Base-by-base conservation (phyloP, 1,139 yeast genomes). In the Pichia sp. region DNA sequence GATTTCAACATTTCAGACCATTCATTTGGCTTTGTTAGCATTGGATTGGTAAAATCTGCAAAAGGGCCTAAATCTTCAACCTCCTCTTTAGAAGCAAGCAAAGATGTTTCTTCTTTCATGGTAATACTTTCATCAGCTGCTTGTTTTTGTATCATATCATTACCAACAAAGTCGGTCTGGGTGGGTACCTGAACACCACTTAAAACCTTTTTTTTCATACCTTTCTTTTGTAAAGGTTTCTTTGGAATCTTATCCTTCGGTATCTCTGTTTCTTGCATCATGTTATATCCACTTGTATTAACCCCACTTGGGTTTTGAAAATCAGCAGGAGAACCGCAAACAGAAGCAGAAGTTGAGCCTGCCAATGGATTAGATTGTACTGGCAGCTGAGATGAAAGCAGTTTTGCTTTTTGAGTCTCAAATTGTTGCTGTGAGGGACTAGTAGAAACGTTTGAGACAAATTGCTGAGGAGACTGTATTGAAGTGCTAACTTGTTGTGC, bases 1-100 rank as follows among this genome's bases (percentile, higher is more conserved):
- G 56, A 55, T 30, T 54, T 53, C 25, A 76, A 56, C 40, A 63
- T 64, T 20, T 70, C 68, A 0, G 85, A 77, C 91, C 89, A 83
- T 50, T 72, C 72, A 18, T 55, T n/a, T 10, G 37, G 30, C 12
- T 35, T 22, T 8, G 21, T 28, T 34, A 47, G 25, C 10, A 33
- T 8, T 15, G 35, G 25, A 31, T 18, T 35, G 2, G 18, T 23
- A 4, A 31, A 26, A 15, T 41, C 36, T 12, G n/a, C 23, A 25
- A 41, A 34, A 10, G 21, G 26, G 15, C 20, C 22, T 14, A 30
- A 7, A 14, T 35, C 32, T 14, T 19, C 38, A 18, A 9, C 26
- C 12, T 35, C 25, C 21, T 31, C 23, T 18, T 23, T 23, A 12
- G 26, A 23, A 9, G 26, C 9, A 9, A 23, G 26, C 9, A 23